Base-by-base conservation (phyloP, 495 filamentous ascomycete species). In the Penicillium alfredii region DNA sequence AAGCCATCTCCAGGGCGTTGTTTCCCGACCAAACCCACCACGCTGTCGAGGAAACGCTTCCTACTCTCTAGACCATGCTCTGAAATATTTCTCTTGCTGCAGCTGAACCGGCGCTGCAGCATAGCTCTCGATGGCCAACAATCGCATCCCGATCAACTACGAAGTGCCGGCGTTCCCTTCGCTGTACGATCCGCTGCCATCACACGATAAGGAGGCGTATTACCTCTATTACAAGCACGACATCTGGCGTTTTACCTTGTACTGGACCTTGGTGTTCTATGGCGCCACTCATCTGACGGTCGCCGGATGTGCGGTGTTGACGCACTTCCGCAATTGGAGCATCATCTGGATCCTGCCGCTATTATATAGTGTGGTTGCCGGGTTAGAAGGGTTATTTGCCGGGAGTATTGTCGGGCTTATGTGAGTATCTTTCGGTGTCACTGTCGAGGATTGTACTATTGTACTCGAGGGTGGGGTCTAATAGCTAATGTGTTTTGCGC, bases 171-270 rank as follows among this genome's bases (percentile, higher is more conserved):
- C 69, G 3, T 98, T 95, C 55, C 92, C 92, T 4, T 90, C 87
- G 18, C 82, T 98, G 35, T 89, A 90, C 66, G 81, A 84, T 72
- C 81, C 83, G 11, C 65, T 83, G 35, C 73, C 76, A 41, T 44
- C 72, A 26, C 53, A 58, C 32, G 60, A 69, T 38, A 59, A 63
- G 16, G 53, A 68, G 11, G 63, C 73, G 15, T 70, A 72, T 42
- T 86, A 84, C 40, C 80, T 97, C 43, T 92, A 88, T 67, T 74
- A 84, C 56, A 69, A 82, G 20, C 45, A 53, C 20, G 88, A 96
- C 53, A 86, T 94, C 29, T 95, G 87, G 87, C 81, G 84, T 34
- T 95, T 89, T 57, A 98, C 92, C 0, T 65, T 94, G 1, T 76
- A 79, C 55, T 98, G 92, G 92, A 96, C 90, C 0, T 37, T 73